These are phyloP conservation scores for Plasmodium cynomolgi DNA, from an alignment of 169 alveolate species.

Conservation along the genomic window DNA sequence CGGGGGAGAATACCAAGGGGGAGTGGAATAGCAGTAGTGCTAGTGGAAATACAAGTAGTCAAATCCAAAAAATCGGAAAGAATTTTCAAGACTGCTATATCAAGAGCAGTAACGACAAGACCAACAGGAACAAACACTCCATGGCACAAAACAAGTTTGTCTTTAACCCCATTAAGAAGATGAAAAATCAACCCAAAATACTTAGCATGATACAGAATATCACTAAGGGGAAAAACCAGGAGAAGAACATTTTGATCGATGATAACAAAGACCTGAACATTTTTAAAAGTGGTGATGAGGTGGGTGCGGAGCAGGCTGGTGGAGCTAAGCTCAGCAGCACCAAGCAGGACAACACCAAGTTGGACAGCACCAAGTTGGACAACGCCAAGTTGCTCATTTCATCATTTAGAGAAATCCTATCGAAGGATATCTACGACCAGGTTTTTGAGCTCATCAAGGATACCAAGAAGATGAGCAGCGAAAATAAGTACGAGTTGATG, in stretches of 20 bases:
- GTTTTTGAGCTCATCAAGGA: conserved; percentile 40
- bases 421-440: conserved; percentile 27
- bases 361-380: conserved; percentile 5
- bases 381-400: conserved; percentile 41
- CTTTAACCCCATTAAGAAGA: conserved; percentile 56
- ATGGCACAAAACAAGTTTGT: conserved; percentile 33
- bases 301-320: neutral
- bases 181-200: conserved; percentile 66
- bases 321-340: neutral
- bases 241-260: conserved; percentile 38
- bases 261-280: neutral
- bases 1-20: neutral
- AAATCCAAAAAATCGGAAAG: conserved; percentile 19
- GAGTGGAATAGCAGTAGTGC: neutral
- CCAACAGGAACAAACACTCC: conserved; percentile 9
- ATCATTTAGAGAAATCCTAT: conserved; percentile 31
- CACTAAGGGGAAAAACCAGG: conserved; percentile 58
- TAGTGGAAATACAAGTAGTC: neutral
- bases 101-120: conserved; percentile 11
- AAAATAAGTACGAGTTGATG: conserved; percentile 40
- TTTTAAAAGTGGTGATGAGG: neutral
- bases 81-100: conserved; percentile 72
- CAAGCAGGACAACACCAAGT: neutral
- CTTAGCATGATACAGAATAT: conserved; percentile 74
- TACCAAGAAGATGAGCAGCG: conserved; percentile 36